phyloP scores from a whole-genome alignment of 1,139 yeast species.

The Blastobotrys illinoisensis region DNA sequence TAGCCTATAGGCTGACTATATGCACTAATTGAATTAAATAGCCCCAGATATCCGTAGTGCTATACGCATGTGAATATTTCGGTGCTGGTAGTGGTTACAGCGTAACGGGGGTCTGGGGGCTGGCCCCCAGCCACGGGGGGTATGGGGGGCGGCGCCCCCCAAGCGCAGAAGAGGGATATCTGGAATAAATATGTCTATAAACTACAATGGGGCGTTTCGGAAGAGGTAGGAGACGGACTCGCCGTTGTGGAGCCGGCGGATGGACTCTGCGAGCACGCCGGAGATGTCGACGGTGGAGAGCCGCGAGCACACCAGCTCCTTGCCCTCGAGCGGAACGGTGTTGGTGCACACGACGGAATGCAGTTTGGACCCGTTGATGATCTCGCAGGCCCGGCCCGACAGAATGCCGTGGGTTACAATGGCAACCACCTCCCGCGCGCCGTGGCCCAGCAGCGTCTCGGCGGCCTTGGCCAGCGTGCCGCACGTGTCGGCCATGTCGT shows the following conservation, averaged over 20 bases:
- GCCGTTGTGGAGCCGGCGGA: slow-evolving; percentile 90
- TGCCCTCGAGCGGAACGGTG: slow-evolving; percentile 86
- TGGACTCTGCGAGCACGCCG: slow-evolving; percentile 90
- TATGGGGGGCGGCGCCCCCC: too few relatives aligned
- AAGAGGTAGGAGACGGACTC: slow-evolving; percentile 89
- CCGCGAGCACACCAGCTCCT: slow-evolving; percentile 62
- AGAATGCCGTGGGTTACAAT: slow-evolving; percentile 94
- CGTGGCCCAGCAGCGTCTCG: slow-evolving; percentile 73
- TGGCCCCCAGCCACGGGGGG: too few relatives aligned
- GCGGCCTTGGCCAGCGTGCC: slow-evolving; percentile 97
- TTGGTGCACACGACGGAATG: slow-evolving; percentile 87
- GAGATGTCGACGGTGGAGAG: slow-evolving; percentile 80
- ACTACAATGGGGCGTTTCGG: slow-evolving; percentile 44
- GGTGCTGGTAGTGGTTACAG: too few relatives aligned
- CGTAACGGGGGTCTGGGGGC: too few relatives aligned
- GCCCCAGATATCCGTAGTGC: too few relatives aligned
- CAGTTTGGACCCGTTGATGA: slow-evolving; percentile 72
- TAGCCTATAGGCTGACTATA: too few relatives aligned
- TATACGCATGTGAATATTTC: too few relatives aligned
- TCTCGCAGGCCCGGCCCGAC: slow-evolving; percentile 80
- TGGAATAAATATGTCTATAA: background rate
- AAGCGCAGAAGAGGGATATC: too few relatives aligned
- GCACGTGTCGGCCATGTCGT: slow-evolving; percentile 98
- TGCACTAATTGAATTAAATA: too few relatives aligned
- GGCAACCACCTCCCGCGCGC: slow-evolving; percentile 83